Evolutionary conservation across 75 land plant genomes (phyloP), one percentile per base, ranked within the genome.

Genomic region (Ceratopteris richardii): DNA sequence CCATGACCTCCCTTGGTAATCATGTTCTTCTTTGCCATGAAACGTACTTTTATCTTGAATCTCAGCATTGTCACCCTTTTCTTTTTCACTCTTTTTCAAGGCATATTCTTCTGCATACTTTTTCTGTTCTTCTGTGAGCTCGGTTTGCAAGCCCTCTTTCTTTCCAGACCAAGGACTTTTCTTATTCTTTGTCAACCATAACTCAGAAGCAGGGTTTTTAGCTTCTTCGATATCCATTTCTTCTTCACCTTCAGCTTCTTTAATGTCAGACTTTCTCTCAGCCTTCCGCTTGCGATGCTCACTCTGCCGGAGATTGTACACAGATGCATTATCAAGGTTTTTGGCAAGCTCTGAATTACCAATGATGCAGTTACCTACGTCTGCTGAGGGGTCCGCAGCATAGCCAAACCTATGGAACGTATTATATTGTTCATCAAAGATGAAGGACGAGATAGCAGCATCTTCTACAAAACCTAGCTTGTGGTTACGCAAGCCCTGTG

Each of bases 1-100:
- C 97, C 97, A 92, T 0, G 95, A 88, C 53, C 95, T 48, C 9
- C 98, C 98, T 61, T 93, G 98, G 55, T 93, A 93, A 52, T 93
- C 98, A 39, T 44, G 63, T 67, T 93, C 89, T 64, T 93, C 90
- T 50, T 89, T 88, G 7, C 98, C 96, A 73, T 93, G 98, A 51
- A 93, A 93, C 12, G 89, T 85, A 56, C 74, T 85, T 77, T 81
- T 81, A 26, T 87, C 98, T 1, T 57, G 56, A 27, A 11, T 36
- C 25, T 85, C 84, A 14, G 47, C 75, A 52, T 67, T 73, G 56
- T 82, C 80, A 13, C 51, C 72, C 66, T 80, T 75, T 62, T 73
- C 87, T 4, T 67, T 85, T 25, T 58, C 72, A 6, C 33, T 55
- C 67, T 93, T 88, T 80, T 88, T 93, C 84, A 71, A 73, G 0